A percentile compares a stretch with the other conserved stretches of the same genome.
phyloP scores from a whole-genome alignment of 805 yeast species.

The Starmerella vaccinii region DNA sequence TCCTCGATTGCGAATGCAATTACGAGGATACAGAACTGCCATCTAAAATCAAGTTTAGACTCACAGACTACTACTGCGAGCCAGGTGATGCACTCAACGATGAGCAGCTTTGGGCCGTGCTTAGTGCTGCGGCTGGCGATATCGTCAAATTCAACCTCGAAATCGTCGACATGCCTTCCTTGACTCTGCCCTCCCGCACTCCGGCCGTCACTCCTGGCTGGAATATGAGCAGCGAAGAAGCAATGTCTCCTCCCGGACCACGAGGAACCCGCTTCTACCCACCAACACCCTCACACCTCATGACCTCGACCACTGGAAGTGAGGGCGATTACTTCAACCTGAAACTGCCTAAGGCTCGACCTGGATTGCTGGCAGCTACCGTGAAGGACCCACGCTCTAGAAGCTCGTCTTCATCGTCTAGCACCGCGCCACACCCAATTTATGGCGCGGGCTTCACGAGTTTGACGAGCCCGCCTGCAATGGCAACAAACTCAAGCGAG shows the following conservation, averaged over 20 bases:
- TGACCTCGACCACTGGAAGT: conserved; percentile 35
- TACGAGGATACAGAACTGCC: conserved; percentile 12
- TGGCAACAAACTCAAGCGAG: conserved; percentile 1
- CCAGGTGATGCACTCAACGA: conserved; percentile 29
- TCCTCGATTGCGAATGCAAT: conserved; percentile 19
- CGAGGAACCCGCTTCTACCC: conserved; percentile 34
- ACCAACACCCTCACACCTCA: conserved; percentile 58
- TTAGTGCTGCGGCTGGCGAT: conserved; percentile 25
- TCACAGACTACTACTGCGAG: conserved; percentile 59
- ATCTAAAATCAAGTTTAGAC: conserved; percentile 36
- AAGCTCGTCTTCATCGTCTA: not conserved
- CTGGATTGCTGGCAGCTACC: not conserved
- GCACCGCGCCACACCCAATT: not conserved
- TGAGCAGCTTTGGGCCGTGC: conserved; percentile 24
- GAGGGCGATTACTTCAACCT: conserved; percentile 22
- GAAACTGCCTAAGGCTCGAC: not conserved
- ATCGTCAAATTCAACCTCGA: conserved; percentile 24
- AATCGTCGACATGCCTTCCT: conserved; percentile 19
- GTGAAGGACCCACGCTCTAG: not conserved
- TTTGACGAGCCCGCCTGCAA: not conserved
- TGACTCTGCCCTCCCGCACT: not conserved
- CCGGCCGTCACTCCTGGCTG: conserved; percentile 12
- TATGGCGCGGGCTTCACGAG: not conserved
- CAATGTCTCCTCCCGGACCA: conserved; percentile 15
- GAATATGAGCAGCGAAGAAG: conserved; percentile 19